These are phyloP conservation scores for Pyrenophora seminiperda DNA, from an alignment of 2,329 filamentous ascomycete genomes.

Conservation along the genomic window DNA sequence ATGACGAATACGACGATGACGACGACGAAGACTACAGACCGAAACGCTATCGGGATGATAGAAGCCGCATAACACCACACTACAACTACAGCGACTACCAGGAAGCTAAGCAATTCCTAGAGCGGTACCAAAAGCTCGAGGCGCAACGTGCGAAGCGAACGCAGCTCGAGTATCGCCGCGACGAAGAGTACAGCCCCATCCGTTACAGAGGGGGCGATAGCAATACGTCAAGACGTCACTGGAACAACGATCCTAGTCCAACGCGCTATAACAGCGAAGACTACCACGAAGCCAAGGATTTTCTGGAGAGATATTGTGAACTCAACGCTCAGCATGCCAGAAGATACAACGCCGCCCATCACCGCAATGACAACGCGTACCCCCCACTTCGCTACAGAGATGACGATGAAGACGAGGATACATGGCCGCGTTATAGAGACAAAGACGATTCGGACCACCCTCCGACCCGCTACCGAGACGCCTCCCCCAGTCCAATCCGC, in stretches of 20 bases:
- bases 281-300: background rate
- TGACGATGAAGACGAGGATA: too few relatives aligned
- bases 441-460: too few relatives aligned
- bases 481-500: background rate
- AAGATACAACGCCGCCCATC: background rate
- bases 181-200: background rate
- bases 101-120: background rate
- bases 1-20: too few relatives aligned
- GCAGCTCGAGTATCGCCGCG: background rate
- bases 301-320: background rate
- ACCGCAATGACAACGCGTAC: background rate
- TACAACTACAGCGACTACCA: background rate
- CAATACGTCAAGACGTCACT: too few relatives aligned
- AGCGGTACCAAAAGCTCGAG: conserved; percentile 9
- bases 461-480: background rate
- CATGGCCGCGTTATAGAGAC: too few relatives aligned
- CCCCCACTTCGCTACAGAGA: too few relatives aligned
- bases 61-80: too few relatives aligned
- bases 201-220: too few relatives aligned
- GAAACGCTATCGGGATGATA: too few relatives aligned
- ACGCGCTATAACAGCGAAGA: too few relatives aligned
- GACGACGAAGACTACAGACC: too few relatives aligned
- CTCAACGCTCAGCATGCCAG: background rate
- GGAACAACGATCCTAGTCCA: too few relatives aligned
- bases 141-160: background rate